Base-by-base conservation (phyloP, 2,329 filamentous ascomycete species). In the Trichoderma semiorbis region DNA sequence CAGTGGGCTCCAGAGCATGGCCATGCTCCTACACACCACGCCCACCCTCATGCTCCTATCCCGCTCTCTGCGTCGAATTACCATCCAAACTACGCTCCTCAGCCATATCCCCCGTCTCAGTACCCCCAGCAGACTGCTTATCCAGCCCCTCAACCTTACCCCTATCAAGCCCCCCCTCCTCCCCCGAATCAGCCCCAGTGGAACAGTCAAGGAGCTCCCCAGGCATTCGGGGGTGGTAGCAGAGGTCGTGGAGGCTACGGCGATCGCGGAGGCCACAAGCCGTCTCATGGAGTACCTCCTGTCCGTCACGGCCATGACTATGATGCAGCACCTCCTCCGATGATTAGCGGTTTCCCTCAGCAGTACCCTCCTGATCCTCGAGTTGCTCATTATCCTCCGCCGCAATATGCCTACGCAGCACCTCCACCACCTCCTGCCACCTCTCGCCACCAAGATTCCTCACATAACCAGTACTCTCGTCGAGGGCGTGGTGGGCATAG, bases 31-130 rank as follows among this genome's bases (percentile, higher is more conserved):
- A 79, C 81, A 36, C 82, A 82, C 67, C 81, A 83, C 73, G 78
- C 80, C n/a, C 81, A 84, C 28, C 78, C 83, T 39, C 86, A 87
- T 75, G 80, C 82, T 57, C 83, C 84, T 53, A 78, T 83, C 69
- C 85, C 86, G 32, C 80, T 89, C 39, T 83, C 87, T 64, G 80
- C 85, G 36, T 82, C 85, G 73, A 87, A 87, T 75, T 89, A 89
- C 75, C 88, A 89, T 74, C 87, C 87, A 39, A 88, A 87, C 78
- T 90, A 89, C 77, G 84, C 87, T 50, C 85, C 85, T 53, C 89
- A 89, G 75, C 79, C 83, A 10, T 90, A 89, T 72, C 79, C 79
- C 36, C 77, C 80, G 58, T 71, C 82, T 28, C 82, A 84, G 68
- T 83, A 83, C 72, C 76, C 81, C 14, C 85, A 85, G 73, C 84